Percentiles rank a stretch among this genome's conserved stretches.
These are phyloP conservation scores for Ormosia emarginata DNA, from an alignment of 306 rosid genomes.

Conservation along the genomic window DNA sequence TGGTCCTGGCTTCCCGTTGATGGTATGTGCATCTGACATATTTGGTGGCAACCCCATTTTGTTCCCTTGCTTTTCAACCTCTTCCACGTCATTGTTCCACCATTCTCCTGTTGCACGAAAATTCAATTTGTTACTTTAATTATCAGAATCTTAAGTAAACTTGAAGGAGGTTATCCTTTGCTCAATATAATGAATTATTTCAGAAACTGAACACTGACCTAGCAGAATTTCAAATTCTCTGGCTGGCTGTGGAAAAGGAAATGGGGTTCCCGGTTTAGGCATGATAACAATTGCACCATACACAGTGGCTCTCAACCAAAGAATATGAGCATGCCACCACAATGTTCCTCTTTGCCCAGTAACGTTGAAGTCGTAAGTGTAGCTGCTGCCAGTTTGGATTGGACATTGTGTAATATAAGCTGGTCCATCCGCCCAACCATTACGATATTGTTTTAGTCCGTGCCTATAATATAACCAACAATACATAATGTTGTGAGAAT, in stretches of 20 bases:
- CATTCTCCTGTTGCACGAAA: conserved; percentile 53
- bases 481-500: not conserved
- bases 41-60: conserved; percentile 76
- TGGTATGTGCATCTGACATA: conserved; percentile 87
- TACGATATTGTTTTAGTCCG: conserved; percentile 73
- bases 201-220: conserved; percentile 28
- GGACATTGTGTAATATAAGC: conserved; percentile 86
- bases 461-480: conserved; percentile 42
- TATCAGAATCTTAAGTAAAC: not conserved
- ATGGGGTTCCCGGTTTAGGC: conserved; percentile 68
- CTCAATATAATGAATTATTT: not conserved
- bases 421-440: conserved; percentile 88
- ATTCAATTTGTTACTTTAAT: not conserved
- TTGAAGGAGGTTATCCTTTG: not conserved
- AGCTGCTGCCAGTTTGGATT: conserved; percentile 60
- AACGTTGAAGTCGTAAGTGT: conserved; percentile 71
- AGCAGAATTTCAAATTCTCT: conserved; percentile 58
- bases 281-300: conserved; percentile 80
- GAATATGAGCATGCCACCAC: conserved; percentile 93
- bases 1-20: conserved; percentile 93
- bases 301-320: conserved; percentile 85
- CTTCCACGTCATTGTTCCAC: conserved; percentile 83
- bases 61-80: conserved; percentile 62
- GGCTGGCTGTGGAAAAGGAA: conserved; percentile 69
- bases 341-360: conserved; percentile 82